phyloP scores from a whole-genome alignment of 2,329 filamentous ascomycete species.

The Colletotrichum navitas region DNA sequence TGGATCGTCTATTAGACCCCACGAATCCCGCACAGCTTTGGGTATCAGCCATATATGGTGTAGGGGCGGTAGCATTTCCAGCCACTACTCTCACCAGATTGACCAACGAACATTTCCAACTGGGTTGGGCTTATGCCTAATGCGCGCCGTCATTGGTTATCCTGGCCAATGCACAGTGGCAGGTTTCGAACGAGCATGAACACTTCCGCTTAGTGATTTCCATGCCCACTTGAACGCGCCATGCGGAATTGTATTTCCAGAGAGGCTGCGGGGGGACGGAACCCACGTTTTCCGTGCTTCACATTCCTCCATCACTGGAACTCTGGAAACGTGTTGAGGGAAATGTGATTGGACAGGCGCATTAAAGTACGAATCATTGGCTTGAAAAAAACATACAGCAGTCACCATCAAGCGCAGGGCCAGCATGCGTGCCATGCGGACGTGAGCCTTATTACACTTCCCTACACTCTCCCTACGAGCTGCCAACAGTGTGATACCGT shows the following conservation, averaged over 20 bases:
- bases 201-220: slow-evolving; percentile 5
- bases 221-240: neutral
- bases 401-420: neutral
- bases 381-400: neutral
- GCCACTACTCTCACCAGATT: neutral
- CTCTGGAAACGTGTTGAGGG: slow-evolving; percentile 15
- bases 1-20: neutral
- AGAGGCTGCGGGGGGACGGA: slow-evolving; percentile 18
- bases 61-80: no score
- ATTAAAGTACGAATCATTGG: slow-evolving; percentile 9
- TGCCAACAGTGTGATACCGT: neutral
- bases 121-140: neutral
- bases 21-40: neutral
- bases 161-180: neutral
- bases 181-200: slow-evolving; percentile 4
- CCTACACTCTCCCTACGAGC: neutral
- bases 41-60: no score
- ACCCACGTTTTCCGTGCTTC: slow-evolving; percentile 4
- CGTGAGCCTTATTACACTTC: neutral
- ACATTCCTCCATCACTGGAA: slow-evolving; percentile 4
- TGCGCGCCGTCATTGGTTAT: neutral
- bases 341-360: neutral
- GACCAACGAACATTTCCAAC: neutral
- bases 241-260: neutral
- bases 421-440: neutral